Evolutionary conservation across 352 stramenopile genomes (phyloP).

Genomic region (Globisporangium radiosum): DNA sequence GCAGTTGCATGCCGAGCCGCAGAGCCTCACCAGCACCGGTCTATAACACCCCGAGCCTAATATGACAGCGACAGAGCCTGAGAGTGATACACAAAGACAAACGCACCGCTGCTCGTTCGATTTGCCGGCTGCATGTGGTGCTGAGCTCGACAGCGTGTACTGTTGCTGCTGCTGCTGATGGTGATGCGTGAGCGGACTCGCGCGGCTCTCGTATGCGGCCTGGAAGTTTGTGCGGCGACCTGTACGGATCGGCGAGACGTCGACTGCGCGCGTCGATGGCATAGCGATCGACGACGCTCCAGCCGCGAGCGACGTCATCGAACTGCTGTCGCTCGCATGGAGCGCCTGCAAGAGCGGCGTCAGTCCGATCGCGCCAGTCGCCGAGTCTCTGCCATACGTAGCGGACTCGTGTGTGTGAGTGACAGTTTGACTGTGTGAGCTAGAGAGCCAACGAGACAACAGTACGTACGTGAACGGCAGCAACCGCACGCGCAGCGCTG

Average conservation of each 20-base stretch:
- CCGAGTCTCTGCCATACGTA: conserved; percentile 28
- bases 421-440: background rate
- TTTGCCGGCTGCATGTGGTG: conserved; percentile 48
- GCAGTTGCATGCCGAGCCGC: background rate
- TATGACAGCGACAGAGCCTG: too few relatives aligned
- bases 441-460: background rate
- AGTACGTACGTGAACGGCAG: conserved; percentile 49
- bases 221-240: conserved; percentile 50
- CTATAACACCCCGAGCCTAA: background rate
- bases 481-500: conserved; percentile 51
- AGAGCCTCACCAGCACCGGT: background rate
- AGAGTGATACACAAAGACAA: conserved; percentile 1
- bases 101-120: conserved; percentile 60
- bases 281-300: conserved; percentile 17
- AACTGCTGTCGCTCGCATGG: conserved; percentile 36
- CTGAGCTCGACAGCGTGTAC: background rate
- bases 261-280: conserved; percentile 12
- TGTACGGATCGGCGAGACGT: conserved; percentile 47
- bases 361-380: conserved; percentile 37
- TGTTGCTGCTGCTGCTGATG: background rate
- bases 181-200: conserved; percentile 6
- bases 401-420: background rate
- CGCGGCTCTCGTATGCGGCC: conserved; percentile 15
- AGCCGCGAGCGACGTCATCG: conserved; percentile 21
- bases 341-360: conserved; percentile 40